Base-by-base conservation (phyloP, 1,284 basidiomycete species). In the Leccinum colubrinum region DNA sequence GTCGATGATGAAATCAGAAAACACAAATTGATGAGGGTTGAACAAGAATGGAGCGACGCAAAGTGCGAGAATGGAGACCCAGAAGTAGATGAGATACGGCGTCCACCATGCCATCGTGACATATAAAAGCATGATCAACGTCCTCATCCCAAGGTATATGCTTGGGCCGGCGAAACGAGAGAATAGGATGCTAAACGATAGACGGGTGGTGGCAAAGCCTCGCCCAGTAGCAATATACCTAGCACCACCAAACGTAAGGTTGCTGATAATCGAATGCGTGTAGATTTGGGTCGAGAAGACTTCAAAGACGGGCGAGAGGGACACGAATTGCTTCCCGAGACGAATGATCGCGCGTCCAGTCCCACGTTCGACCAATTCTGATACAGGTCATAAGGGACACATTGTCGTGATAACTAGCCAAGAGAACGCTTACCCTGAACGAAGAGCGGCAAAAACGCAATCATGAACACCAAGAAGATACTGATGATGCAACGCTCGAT, bases 201-300 rank as follows among this genome's bases (percentile, higher is more conserved):
- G 93, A 61, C 95, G 85, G 20, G 93, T 93, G 6, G 95, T 97
- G 15, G 95, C 95, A 73, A 98, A 98, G 51, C 95, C 95, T 84
- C 95, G 93, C 62, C 95, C 95, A n/a, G 95, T 98, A n/a, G 95
- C 95, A 68, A 98, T 98, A 77, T 97, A 98, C 64, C 95, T 87
- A 58, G 95, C 95, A 63, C 95, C 95, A 77, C 95, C 95, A 65
- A 97, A 97, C 3, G 93, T 95, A 79, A 97, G 80, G 78, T 97
- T 95, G 77, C 89, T 97, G 67, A 97, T 78, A 73, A 97, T 95
- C 33, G 95, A 97, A 72, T 98, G 93, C 58, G 94, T 94, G 75
- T 95, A 94, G 72, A 98, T 97, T 77, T 97, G 95, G 0, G 95
- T 97, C 22, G 93, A 91, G 80, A 97, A 98, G 57, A 98, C 90